phyloP scores from a whole-genome alignment of 2,329 filamentous ascomycete genomes.

The Pseudogymnoascus pannorum region DNA sequence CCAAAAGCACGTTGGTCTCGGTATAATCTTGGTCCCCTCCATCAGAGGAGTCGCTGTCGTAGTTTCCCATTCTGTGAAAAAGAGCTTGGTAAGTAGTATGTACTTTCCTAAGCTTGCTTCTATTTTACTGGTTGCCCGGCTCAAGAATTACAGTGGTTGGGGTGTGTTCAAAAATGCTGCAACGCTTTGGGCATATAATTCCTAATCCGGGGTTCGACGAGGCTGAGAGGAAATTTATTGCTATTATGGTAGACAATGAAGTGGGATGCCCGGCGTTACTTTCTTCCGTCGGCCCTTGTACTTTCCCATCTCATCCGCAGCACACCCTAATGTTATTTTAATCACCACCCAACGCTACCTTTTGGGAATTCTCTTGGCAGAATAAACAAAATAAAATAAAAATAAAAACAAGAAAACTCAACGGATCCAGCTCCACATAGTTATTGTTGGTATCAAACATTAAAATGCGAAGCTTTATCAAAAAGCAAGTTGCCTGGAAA shows the following conservation, averaged over 20 bases:
- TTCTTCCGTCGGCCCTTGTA: neutral
- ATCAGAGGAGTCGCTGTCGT: constrained; percentile 80
- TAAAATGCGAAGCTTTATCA: neutral
- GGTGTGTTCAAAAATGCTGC: neutral
- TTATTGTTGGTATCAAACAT: neutral
- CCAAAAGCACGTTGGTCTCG: constrained; percentile 81
- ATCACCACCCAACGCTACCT: neutral
- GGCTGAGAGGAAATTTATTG: constrained; percentile 5
- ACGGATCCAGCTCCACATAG: neutral
- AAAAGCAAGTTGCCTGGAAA: neutral
- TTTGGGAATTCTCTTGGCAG: neutral
- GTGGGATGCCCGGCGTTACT: neutral
- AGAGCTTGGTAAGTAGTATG: neutral
- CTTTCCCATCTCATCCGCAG: neutral
- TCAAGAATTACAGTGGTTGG: neutral
- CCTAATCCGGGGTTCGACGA: constrained; percentile 2
- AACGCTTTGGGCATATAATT: neutral
- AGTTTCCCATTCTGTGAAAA: constrained; percentile 54
- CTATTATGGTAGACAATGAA: neutral
- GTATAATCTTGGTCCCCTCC: constrained; percentile 60
- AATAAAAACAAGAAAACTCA: neutral
- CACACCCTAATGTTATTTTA: neutral
- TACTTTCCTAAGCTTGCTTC: neutral
- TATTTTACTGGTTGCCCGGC: neutral
- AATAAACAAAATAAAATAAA: neutral